These are phyloP conservation scores for Hypoxylon fuscum DNA, from an alignment of 495 filamentous ascomycete genomes.

Conservation along the genomic window DNA sequence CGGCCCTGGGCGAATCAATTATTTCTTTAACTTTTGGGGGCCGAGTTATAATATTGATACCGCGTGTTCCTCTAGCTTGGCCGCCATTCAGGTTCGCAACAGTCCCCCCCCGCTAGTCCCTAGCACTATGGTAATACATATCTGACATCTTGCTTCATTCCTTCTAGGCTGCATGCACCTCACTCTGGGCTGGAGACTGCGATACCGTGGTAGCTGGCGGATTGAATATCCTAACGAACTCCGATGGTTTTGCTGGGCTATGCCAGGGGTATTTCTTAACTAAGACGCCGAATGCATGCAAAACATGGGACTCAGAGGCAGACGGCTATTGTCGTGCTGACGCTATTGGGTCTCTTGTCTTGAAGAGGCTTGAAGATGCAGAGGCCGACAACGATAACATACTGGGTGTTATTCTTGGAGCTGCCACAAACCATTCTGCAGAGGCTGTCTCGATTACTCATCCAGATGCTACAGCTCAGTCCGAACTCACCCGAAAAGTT, in stretches of 20 bases:
- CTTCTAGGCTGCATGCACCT: conserved; percentile 50
- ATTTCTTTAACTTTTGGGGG: conserved; percentile 54
- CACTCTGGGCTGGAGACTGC: conserved; percentile 73
- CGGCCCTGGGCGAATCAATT: conserved; percentile 51
- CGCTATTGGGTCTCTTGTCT: conserved; percentile 53
- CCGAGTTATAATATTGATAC: conserved; percentile 52
- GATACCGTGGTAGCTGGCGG: conserved; percentile 70
- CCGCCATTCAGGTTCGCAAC: conserved; percentile 50
- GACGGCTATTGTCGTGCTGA: conserved; percentile 73
- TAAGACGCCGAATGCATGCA: conserved; percentile 36
- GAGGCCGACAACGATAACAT: conserved; percentile 53
- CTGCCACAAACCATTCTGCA: conserved; percentile 56
- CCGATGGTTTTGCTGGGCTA: conserved; percentile 72
- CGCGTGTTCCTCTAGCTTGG: conserved; percentile 56
- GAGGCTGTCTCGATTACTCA: conserved; percentile 53
- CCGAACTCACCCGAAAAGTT: conserved; percentile 37
- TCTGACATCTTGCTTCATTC: background rate
- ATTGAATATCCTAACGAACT: conserved; percentile 69
- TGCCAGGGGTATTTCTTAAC: conserved; percentile 47
- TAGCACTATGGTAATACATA: background rate
- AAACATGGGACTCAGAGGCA: conserved; percentile 34
- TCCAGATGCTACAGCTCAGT: conserved; percentile 54
- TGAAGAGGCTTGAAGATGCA: conserved; percentile 60
- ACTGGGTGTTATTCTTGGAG: conserved; percentile 58
- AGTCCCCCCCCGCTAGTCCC: too few species aligned